phyloP scores from a whole-genome alignment of 768 basidiomycete species.

The Amanita rimosa region DNA sequence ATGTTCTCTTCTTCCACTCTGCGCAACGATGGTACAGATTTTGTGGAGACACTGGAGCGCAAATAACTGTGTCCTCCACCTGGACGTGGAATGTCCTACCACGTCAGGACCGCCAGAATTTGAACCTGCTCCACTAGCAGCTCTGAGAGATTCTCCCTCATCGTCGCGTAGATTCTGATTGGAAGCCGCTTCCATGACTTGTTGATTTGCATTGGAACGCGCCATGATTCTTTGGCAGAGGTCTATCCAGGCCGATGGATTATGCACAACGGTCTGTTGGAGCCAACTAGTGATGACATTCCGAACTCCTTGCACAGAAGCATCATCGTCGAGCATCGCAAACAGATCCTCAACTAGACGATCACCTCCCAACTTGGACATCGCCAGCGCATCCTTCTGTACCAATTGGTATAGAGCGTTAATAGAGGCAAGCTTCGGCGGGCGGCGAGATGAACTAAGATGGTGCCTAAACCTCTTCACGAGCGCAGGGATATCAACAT shows the following conservation, averaged over 20 bases:
- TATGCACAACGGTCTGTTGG: slow-evolving; percentile 84
- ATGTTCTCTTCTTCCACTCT: slow-evolving; percentile 72
- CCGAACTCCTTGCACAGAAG: slow-evolving; percentile 85
- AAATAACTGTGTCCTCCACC: slow-evolving; percentile 96
- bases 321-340: slow-evolving; percentile 89
- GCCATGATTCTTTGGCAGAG: slow-evolving; percentile 97
- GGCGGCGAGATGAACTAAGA: slow-evolving; percentile 69
- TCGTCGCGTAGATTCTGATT: slow-evolving; percentile 62
- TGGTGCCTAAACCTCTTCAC: slow-evolving; percentile 70
- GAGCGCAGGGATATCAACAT: slow-evolving; percentile 71
- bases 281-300: slow-evolving; percentile 93
- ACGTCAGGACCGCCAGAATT: slow-evolving; percentile 4
- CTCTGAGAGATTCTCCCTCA: slow-evolving; percentile 75
- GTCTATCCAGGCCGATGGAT: slow-evolving; percentile 97
- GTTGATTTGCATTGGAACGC: slow-evolving; percentile 78
- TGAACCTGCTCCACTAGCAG: slow-evolving; percentile 11
- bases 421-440: slow-evolving; percentile 89
- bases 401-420: slow-evolving; percentile 96
- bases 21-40: slow-evolving; percentile 68
- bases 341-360: slow-evolving; percentile 90
- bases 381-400: slow-evolving; percentile 83
- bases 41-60: slow-evolving; percentile 86
- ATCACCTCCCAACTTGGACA: slow-evolving; percentile 93
- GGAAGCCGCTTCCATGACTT: slow-evolving; percentile 53
- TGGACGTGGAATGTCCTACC: slow-evolving; percentile 41